These are phyloP conservation scores for Ustilaginoidea virens DNA, from an alignment of 2,329 filamentous ascomycete species.

Conservation along the genomic window DNA sequence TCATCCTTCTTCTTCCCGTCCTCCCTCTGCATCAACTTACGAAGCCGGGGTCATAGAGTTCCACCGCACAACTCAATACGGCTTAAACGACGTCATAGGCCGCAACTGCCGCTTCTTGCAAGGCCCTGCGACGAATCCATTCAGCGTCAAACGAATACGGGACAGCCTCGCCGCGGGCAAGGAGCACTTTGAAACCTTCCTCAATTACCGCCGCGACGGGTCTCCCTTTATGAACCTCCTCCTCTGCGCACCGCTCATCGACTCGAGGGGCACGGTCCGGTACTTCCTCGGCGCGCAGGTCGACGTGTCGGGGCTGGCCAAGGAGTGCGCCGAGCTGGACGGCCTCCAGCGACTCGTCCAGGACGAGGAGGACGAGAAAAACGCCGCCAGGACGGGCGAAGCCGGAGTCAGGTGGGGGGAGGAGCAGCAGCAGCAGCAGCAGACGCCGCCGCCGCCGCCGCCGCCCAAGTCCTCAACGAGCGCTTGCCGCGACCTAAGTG, in stretches of 20 bases:
- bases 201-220: constrained; percentile 66
- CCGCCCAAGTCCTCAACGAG: not conserved
- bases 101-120: constrained; percentile 68
- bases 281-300: constrained; percentile 59
- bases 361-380: not conserved
- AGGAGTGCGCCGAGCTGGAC: constrained; percentile 49
- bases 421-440: too few species aligned
- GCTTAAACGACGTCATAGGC: constrained; percentile 55
- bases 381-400: not conserved
- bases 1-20: too few species aligned
- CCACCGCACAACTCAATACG: constrained; percentile 59
- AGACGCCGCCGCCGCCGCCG: too few species aligned
- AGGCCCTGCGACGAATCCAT: constrained; percentile 51
- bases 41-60: constrained; percentile 49
- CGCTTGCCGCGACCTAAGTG: not conserved
- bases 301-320: constrained; percentile 52
- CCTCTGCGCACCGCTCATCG: constrained; percentile 55
- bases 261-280: constrained; percentile 47
- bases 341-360: constrained; percentile 23
- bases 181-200: constrained; percentile 56
- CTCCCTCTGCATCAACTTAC: too few species aligned
- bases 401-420: not conserved
- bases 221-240: constrained; percentile 63
- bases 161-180: constrained; percentile 43
- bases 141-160: constrained; percentile 44